phyloP scores from a whole-genome alignment of 345 rosid genomes.

The Hibiscus syriacus region DNA sequence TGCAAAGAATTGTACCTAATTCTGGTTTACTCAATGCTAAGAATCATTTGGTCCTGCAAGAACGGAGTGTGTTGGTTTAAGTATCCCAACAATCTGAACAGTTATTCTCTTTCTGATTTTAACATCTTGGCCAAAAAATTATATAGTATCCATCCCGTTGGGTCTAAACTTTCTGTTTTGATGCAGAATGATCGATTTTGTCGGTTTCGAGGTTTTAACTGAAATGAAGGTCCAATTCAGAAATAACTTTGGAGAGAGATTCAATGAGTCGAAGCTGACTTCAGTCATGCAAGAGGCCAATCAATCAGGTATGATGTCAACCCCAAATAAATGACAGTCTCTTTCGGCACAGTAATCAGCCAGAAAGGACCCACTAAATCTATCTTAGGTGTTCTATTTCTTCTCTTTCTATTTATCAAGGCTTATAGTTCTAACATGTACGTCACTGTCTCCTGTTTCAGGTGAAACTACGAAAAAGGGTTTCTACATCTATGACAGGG shows the following conservation, averaged over 20 bases:
- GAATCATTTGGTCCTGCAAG: background rate
- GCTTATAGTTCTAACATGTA: background rate
- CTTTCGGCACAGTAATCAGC: background rate
- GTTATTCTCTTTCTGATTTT: no score
- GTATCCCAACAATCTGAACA: no score
- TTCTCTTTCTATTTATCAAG: background rate
- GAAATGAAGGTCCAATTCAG: background rate
- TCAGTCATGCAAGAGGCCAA: background rate
- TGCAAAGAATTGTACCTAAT: background rate
- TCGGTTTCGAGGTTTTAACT: background rate
- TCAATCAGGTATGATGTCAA: background rate
- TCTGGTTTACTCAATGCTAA: background rate
- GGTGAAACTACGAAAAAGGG: background rate
- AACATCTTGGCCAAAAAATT: no score
- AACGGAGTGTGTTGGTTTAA: background rate
- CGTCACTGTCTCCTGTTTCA: background rate
- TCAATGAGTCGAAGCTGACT: background rate
- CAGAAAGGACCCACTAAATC: background rate
- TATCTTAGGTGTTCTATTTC: no score
- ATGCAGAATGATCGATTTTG: slow-evolving; percentile 6
- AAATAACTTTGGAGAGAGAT: background rate
- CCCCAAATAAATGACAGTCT: background rate
- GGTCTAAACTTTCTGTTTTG: background rate
- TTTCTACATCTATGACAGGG: background rate
- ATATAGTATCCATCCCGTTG: no score